A percentile compares a stretch with the other conserved stretches of the same genome.
phyloP scores from a whole-genome alignment of 2,329 filamentous ascomycete genomes.

The Fusarium domesticum region DNA sequence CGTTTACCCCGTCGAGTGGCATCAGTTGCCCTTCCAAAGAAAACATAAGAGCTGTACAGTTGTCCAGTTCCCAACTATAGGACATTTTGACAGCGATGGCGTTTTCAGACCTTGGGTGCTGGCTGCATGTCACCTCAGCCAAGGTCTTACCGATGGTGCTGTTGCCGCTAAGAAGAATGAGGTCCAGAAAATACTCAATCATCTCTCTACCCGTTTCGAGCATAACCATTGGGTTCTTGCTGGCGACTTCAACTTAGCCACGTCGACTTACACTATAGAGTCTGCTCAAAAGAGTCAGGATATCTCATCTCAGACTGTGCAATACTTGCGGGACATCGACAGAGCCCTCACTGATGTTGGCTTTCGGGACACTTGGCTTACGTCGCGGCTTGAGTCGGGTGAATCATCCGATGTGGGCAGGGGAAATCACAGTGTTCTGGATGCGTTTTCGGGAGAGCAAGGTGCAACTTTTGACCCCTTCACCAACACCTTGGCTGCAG shows the following conservation, averaged over 20 bases:
- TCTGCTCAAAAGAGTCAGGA: conserved; percentile 49
- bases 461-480: conserved; percentile 64
- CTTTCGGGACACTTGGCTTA: conserved; percentile 52
- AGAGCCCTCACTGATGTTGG: conserved; percentile 42
- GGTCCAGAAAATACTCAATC: conserved; percentile 46
- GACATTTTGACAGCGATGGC: conserved; percentile 4
- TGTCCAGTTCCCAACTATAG: conserved; percentile 38
- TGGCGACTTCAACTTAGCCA: conserved; percentile 64
- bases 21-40: conserved; percentile 49
- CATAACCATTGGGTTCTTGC: conserved; percentile 53
- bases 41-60: conserved; percentile 59
- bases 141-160: conserved; percentile 57
- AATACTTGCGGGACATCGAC: conserved; percentile 46
- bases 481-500: conserved; percentile 53
- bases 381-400: conserved; percentile 42
- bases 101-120: conserved; percentile 44
- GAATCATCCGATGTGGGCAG: conserved; percentile 35
- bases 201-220: conserved; percentile 43
- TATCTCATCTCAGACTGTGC: conserved; percentile 49
- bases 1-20: conserved; percentile 54
- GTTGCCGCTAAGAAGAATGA: conserved; percentile 57
- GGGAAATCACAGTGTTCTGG: conserved; percentile 28
- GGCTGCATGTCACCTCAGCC: conserved; percentile 59
- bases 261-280: conserved; percentile 55
- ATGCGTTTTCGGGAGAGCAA: conserved; percentile 55